Evolutionary conservation across 2,329 filamentous ascomycete species (phyloP).

Genomic region (Aspergillus texensis): DNA sequence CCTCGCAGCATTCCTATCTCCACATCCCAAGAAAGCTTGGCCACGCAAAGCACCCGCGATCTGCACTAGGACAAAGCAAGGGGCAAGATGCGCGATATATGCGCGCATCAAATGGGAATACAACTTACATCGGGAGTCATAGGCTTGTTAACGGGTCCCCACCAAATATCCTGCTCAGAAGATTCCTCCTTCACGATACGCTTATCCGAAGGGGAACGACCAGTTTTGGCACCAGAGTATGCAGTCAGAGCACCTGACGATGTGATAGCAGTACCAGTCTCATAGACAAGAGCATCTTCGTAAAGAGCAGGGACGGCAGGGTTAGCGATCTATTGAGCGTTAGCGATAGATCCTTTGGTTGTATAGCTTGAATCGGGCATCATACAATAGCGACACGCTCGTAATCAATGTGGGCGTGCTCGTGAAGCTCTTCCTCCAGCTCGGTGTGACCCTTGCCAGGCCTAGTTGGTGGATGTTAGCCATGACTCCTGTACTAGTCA

Average conservation of each 20-base stretch:
- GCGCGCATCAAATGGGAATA: constrained; percentile 16
- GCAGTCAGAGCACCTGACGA: constrained; percentile 92
- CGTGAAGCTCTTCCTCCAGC: constrained; percentile 95
- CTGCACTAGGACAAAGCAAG: constrained; percentile 24
- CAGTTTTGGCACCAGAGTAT: constrained; percentile 98
- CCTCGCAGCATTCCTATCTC: constrained; percentile 6
- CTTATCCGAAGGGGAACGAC: constrained; percentile 95
- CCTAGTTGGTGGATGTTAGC: constrained; percentile 51
- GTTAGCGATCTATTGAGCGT: constrained; percentile 68
- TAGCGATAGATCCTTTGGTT: constrained; percentile 14
- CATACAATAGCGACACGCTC: constrained; percentile 95
- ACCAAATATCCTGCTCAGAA: constrained; percentile 94
- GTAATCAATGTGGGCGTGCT: constrained; percentile 98
- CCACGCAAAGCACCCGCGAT: constrained; percentile 7
- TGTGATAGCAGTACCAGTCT: constrained; percentile 96
- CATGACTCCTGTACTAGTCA: background rate
- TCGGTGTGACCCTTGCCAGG: constrained; percentile 89
- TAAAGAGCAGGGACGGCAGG: constrained; percentile 94
- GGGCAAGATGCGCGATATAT: constrained; percentile 22
- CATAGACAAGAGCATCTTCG: constrained; percentile 98
- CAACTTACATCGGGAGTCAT: constrained; percentile 91
- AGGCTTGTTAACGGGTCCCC: constrained; percentile 99
- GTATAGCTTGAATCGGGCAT: background rate
- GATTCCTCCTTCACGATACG: constrained; percentile 89
- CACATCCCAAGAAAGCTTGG: constrained; percentile 21